These are phyloP conservation scores for Mycena latifolia DNA, from an alignment of 768 basidiomycete species.

Conservation along the genomic window DNA sequence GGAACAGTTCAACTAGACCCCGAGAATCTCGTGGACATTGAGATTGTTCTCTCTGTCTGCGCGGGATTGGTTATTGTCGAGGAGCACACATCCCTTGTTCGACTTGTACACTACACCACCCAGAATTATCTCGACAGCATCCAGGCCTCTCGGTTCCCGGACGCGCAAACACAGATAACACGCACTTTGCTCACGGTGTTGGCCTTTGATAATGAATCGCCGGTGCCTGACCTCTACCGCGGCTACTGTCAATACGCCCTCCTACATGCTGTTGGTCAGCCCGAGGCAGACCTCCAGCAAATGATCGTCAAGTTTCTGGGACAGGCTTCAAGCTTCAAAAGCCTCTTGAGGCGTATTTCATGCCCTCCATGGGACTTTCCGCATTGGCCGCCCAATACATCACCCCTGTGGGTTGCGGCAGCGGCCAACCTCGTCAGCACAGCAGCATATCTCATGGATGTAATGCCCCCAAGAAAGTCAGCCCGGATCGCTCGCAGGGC, in stretches of 20 bases:
- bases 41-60: constrained; percentile 1
- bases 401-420: background rate
- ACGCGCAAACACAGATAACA: constrained; percentile 8
- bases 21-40: background rate
- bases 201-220: no score
- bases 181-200: background rate
- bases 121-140: constrained; percentile 5
- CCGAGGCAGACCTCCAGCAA: background rate
- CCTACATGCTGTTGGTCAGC: background rate
- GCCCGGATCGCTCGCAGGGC: no score
- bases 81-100: background rate
- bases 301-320: background rate
- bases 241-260: background rate
- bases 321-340: background rate
- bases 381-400: background rate
- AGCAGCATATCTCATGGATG: no score
- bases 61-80: constrained; percentile 1
- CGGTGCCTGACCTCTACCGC: no score
- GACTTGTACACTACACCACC: constrained; percentile 13
- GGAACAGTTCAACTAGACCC: background rate
- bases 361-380: background rate
- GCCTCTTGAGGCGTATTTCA: no score
- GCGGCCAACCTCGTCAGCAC: background rate
- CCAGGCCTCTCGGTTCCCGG: background rate
- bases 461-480: background rate